Conservation (phyloP, 2,329 filamentous ascomycete genomes). For the Dissoconium aciculare region DNA sequence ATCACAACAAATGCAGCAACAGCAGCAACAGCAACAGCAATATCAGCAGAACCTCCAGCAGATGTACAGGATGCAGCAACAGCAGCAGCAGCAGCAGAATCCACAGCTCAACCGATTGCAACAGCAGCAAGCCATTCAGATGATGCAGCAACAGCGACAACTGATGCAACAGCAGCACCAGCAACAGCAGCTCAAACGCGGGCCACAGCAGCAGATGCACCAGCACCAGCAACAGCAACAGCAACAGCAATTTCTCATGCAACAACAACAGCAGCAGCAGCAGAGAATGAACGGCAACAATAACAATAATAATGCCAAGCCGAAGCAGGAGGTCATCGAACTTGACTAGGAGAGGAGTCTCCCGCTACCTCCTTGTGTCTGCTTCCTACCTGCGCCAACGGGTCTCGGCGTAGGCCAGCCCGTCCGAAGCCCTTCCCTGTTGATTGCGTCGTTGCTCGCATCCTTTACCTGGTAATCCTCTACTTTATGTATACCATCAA, state of each 20-base stretch:
- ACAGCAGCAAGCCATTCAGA: not conserved
- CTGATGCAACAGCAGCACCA: not conserved
- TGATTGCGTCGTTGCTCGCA: too few relatives aligned
- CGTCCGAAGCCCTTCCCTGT: too few relatives aligned
- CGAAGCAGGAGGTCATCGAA: constrained; percentile 17
- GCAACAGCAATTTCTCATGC: not conserved
- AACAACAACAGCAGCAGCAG: not conserved
- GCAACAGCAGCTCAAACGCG: not conserved
- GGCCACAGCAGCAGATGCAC: not conserved
- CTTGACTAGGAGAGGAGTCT: constrained; percentile 18
- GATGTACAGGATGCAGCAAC: too few relatives aligned
- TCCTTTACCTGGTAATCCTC: too few relatives aligned
- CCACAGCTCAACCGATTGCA: too few relatives aligned
- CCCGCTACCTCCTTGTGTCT: too few relatives aligned
- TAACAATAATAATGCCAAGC: constrained; percentile 5
- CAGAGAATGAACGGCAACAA: not conserved
- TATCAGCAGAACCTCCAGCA: too few relatives aligned
- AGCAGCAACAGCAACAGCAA: constrained; percentile 1
- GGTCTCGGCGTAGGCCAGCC: too few relatives aligned
- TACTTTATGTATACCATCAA: too few relatives aligned
- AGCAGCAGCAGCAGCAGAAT: too few relatives aligned
- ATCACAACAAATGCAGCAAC: constrained; percentile 3
- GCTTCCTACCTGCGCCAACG: too few relatives aligned
- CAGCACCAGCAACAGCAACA: not conserved
- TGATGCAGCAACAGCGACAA: not conserved